Conservation (phyloP, 2,329 filamentous ascomycete genomes). For the Trichoderma harzianum region DNA sequence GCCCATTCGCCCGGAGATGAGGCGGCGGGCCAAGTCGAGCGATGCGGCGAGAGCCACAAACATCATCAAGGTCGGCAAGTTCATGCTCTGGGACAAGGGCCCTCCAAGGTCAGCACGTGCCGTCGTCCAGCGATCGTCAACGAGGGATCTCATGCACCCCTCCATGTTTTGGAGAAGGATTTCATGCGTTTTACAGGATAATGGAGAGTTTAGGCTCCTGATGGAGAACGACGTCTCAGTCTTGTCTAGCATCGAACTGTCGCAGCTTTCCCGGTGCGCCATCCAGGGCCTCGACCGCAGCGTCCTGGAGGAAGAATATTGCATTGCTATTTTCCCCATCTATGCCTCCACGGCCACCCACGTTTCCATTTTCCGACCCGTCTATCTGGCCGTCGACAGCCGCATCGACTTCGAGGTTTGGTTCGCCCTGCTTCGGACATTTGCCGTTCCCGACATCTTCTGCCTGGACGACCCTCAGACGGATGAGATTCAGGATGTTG, state of each 20-base stretch:
- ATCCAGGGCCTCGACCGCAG: conserved; percentile 88
- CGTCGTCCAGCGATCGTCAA: conserved; percentile 56
- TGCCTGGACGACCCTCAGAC: conserved; percentile 50
- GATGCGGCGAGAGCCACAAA: conserved; percentile 45
- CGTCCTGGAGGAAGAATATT: conserved; percentile 88
- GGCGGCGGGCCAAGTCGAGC: conserved; percentile 37
- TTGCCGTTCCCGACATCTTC: conserved; percentile 89
- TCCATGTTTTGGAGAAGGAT: conserved; percentile 77
- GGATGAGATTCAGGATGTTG: conserved; percentile 42
- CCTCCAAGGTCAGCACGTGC: conserved; percentile 51
- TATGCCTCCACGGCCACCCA: conserved; percentile 74
- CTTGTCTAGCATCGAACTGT: conserved; percentile 79
- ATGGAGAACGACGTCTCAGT: conserved; percentile 79
- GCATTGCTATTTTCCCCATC: conserved; percentile 91
- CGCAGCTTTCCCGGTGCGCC: conserved; percentile 82
- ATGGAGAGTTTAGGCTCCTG: conserved; percentile 88
- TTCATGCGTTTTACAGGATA: conserved; percentile 90
- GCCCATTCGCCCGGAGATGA: conserved; percentile 42
- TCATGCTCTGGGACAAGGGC: conserved; percentile 87
- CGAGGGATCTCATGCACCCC: conserved; percentile 51
- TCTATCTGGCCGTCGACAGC: conserved; percentile 84
- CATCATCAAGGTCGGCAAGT: conserved; percentile 93
- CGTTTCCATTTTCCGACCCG: conserved; percentile 75
- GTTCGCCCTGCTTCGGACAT: conserved; percentile 88
- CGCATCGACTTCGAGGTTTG: conserved; percentile 94